Conservation (phyloP, 179 eudicot genomes). For the Pouteria campechiana region DNA sequence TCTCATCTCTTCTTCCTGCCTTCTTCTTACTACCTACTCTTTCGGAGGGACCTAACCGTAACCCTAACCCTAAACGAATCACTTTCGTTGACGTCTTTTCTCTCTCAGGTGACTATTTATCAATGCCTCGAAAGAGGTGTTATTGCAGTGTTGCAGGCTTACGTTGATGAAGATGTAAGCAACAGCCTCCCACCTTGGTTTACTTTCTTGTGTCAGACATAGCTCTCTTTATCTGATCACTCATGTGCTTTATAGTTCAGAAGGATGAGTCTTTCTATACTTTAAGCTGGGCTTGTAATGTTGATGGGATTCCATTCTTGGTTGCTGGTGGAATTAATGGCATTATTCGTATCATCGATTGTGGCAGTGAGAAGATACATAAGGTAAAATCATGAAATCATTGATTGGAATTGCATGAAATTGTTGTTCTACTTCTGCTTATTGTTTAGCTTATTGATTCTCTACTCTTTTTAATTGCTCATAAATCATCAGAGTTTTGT, state of each 20-base stretch:
- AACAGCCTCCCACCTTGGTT: conserved; percentile 2
- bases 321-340: conserved; percentile 98
- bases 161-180: conserved; percentile 92
- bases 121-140: conserved; percentile 93
- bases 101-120: conserved; percentile 73
- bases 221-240: conserved; percentile 1
- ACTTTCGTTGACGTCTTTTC: neutral
- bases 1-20: neutral
- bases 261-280: conserved; percentile 98
- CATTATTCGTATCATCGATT: conserved; percentile 80
- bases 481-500: conserved; percentile 65
- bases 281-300: conserved; percentile 85
- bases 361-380: conserved; percentile 81
- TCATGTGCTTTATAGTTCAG: conserved; percentile 40
- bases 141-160: conserved; percentile 90
- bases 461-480: neutral
- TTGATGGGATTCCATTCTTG: conserved; percentile 65
- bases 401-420: neutral
- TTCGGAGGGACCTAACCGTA: no score
- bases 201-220: neutral
- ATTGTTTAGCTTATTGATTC: no score
- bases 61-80: neutral
- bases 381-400: conserved; percentile 32
- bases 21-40: neutral
- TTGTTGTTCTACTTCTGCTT: no score